Percentiles rank a stretch among this genome's conserved stretches.
phyloP scores from a whole-genome alignment of 2,329 filamentous ascomycete genomes.

The Rhytidhysteron rufulum region DNA sequence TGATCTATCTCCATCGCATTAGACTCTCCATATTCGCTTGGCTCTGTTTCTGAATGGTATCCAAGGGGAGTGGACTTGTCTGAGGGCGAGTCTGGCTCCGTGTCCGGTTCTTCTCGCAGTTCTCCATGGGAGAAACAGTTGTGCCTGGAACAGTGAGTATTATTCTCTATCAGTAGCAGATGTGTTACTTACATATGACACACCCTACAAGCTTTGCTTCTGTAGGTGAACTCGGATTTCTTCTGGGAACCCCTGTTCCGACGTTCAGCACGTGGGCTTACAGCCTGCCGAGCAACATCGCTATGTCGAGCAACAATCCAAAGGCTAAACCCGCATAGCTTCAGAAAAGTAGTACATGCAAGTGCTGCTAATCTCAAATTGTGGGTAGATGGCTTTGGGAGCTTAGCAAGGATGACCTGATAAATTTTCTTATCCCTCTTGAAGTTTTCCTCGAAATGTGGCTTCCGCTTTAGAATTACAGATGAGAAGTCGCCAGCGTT shows the following conservation, averaged over 20 bases:
- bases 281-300: slow-evolving; percentile 11
- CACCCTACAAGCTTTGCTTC: slow-evolving; percentile 22
- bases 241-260: slow-evolving; percentile 1
- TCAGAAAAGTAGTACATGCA: slow-evolving; percentile 34
- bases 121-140: slow-evolving; percentile 42
- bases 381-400: slow-evolving; percentile 19
- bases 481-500: slow-evolving; percentile 7
- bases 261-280: slow-evolving; percentile 18
- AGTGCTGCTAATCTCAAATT: slow-evolving; percentile 29
- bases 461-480: slow-evolving; percentile 11
- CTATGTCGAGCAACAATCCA: slow-evolving; percentile 39
- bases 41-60: too few relatives aligned
- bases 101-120: slow-evolving; percentile 25
- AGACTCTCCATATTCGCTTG: neutral
- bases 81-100: slow-evolving; percentile 1
- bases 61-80: too few relatives aligned
- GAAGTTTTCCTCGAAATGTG: slow-evolving; percentile 29
- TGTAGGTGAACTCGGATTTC: slow-evolving; percentile 14
- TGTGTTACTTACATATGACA: slow-evolving; percentile 25
- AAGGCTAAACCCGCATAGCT: slow-evolving; percentile 32
- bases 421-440: slow-evolving; percentile 26
- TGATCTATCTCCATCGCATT: slow-evolving; percentile 1
- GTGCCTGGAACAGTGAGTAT: slow-evolving; percentile 16
- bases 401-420: slow-evolving; percentile 22
- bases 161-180: neutral